Percentiles rank a stretch among this genome's conserved stretches.
Conservation (phyloP, 75 land plant species). For the Ceratopteris richardii region DNA sequence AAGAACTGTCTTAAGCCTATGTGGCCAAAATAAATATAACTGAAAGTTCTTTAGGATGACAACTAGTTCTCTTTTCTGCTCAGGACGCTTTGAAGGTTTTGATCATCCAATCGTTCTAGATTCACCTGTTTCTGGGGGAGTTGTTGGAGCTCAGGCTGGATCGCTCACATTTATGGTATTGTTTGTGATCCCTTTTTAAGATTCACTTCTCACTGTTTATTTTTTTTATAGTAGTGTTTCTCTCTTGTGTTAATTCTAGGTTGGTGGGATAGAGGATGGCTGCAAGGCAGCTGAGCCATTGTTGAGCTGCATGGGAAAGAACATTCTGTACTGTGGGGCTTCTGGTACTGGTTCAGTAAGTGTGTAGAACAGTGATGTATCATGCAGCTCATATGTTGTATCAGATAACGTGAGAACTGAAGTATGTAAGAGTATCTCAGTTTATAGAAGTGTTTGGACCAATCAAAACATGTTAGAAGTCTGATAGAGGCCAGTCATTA, state of each 20-base stretch:
- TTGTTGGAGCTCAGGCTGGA: slow-evolving; percentile 72
- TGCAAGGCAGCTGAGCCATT: slow-evolving; percentile 63
- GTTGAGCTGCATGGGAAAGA: slow-evolving; percentile 73
- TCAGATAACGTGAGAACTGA: too few relatives aligned
- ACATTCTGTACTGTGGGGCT: slow-evolving; percentile 63
- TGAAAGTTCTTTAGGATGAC: background rate
- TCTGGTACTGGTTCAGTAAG: slow-evolving; percentile 87
- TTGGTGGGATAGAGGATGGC: slow-evolving; percentile 74
- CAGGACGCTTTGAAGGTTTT: slow-evolving; percentile 9
- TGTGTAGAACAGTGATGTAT: too few relatives aligned
- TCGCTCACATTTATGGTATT: slow-evolving; percentile 89
- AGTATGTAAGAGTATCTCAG: too few relatives aligned
- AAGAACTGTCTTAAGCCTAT: too few relatives aligned
- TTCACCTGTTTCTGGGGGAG: slow-evolving; percentile 95
- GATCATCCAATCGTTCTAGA: slow-evolving; percentile 64
- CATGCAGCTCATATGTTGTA: too few relatives aligned
- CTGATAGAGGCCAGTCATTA: too few relatives aligned
- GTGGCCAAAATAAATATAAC: background rate
- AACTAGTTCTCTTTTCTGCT: background rate
- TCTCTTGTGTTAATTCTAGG: slow-evolving; percentile 25
- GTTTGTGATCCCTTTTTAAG: background rate
- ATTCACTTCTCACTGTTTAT: background rate
- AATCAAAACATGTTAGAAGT: too few relatives aligned
- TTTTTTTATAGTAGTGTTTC: background rate
- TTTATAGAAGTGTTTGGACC: too few relatives aligned